Percentiles rank a stretch among this genome's conserved stretches.
Evolutionary conservation across 2,329 filamentous ascomycete species (phyloP).

Genomic region (Whalleya microplaca): DNA sequence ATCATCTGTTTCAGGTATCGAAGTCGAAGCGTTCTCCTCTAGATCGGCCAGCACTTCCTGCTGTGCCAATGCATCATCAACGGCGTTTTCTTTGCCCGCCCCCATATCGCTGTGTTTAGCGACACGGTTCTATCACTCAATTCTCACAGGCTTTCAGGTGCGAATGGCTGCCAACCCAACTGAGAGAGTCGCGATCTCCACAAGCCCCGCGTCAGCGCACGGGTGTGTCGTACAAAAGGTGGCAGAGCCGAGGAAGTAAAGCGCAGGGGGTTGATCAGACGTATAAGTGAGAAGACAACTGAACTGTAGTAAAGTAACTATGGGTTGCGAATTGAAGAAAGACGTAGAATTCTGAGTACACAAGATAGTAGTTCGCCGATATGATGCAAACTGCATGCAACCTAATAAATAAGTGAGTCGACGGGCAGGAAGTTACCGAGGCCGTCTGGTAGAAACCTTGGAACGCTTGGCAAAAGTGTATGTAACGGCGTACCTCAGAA

Average conservation of each 20-base stretch:
- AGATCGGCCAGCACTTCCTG: conserved; percentile 19
- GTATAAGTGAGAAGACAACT: background rate
- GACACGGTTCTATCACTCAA: background rate
- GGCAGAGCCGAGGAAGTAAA: conserved; percentile 1
- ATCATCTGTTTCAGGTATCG: conserved; percentile 49
- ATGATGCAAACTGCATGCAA: conserved; percentile 5
- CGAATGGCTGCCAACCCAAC: background rate
- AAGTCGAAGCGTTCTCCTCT: conserved; percentile 30
- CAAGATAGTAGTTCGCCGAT: background rate
- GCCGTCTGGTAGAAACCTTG: background rate
- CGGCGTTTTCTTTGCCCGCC: conserved; percentile 16
- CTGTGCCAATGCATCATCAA: conserved; percentile 19
- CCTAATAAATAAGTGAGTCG: no score
- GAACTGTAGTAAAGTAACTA: no score
- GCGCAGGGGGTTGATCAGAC: background rate
- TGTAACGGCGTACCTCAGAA: no score
- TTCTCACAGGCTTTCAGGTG: background rate
- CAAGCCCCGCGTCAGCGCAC: background rate
- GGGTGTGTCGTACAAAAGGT: conserved; percentile 2
- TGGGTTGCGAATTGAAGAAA: no score
- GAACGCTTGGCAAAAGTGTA: no score
- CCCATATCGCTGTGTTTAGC: conserved; percentile 22
- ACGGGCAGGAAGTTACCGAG: background rate
- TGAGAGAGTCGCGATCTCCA: background rate
- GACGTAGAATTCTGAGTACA: background rate